Base-by-base conservation (phyloP, 2,329 filamentous ascomycete genomes). In the Aspergillus quadrilineatus region DNA sequence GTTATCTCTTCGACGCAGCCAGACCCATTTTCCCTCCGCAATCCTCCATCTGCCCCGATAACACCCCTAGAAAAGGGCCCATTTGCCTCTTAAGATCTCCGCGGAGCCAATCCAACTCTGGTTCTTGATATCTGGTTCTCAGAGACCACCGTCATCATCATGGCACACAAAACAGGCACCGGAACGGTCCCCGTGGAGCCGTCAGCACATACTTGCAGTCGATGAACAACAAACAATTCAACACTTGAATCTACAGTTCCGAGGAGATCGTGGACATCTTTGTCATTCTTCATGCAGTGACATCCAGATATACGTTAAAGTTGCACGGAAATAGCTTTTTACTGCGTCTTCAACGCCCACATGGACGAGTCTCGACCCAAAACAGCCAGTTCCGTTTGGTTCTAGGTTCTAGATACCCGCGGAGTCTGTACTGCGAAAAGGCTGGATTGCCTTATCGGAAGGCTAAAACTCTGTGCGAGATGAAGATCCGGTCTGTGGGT, bases 341-440 rank as follows among this genome's bases (percentile, higher is more conserved):
- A 7, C 26, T 32, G 14, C 41, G 41, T 17, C 32, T 22, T 30
- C 15, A 17, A 15, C 28, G n/a, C 37, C 36, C 26, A 28, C 26
- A 50, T 30, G 48, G 42, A 39, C 41, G 47, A 39, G 39, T 50
- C 39, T 12, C 30, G 53, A 39, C 52, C 14, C 34, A 14, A n/a
- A 14, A 37, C 34, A 37, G 10, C 10, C 37, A n/a, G 14, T 14
- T 4, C 29, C 47, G n/a, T 36, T 30, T 15, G 46, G 39, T 29
- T 22, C 32, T 22, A 37, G 12, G 28, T 37, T 29, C 26, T 6
- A 17, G 17, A 37, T 15, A 32, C 17, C 50, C 54, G 43, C 48
- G 48, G 49, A 56, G 55, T 49, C 55, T 48, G 55, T 56, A 43
- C 49, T 29, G 22, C 42, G 15, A 50, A 26, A 42, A 28, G 34